Conservation (phyloP, 495 filamentous ascomycete species). For the Aspergillus affinis region DNA sequence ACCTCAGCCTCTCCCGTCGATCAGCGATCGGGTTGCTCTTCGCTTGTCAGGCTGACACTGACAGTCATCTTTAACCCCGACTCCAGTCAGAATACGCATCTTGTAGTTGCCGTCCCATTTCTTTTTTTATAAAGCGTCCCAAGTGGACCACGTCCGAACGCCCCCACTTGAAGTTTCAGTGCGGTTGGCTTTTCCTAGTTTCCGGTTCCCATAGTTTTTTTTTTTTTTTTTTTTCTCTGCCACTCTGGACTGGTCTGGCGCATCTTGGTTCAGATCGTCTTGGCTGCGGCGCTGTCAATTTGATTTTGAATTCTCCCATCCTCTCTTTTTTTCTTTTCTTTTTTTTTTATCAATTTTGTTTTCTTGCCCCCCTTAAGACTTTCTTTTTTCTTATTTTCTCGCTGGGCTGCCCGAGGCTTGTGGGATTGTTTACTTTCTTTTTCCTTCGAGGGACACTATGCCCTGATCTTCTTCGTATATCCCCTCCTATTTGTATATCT, state of each 20-base stretch:
- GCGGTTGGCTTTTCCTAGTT: constrained; percentile 7
- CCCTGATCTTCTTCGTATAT: not conserved
- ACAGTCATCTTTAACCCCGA: too few relatives aligned
- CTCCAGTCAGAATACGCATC: too few relatives aligned
- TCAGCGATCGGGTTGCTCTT: not conserved
- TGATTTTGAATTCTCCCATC: constrained; percentile 5
- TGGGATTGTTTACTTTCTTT: not conserved
- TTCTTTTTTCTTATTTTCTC: constrained; percentile 6
- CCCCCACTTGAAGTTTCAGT: constrained; percentile 15
- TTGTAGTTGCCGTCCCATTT: not conserved
- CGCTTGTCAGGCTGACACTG: too few relatives aligned
- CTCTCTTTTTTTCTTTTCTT: constrained; percentile 3
- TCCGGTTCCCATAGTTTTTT: too few relatives aligned
- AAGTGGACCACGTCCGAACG: constrained; percentile 16
- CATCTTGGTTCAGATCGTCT: constrained; percentile 12
- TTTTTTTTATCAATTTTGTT: too few relatives aligned
- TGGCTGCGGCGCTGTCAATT: constrained; percentile 1
- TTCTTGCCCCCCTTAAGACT: not conserved
- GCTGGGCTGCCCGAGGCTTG: too few relatives aligned
- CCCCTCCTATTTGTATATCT: not conserved
- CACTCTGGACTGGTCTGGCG: constrained; percentile 9
- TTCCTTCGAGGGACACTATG: not conserved
- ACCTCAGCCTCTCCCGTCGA: not conserved
- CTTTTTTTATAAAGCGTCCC: constrained; percentile 3
- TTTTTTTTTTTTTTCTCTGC: too few relatives aligned